Percentiles rank a stretch among this genome's conserved stretches.
Evolutionary conservation across 2,329 filamentous ascomycete genomes (phyloP).

Genomic region (Beauveria scarabaeidicola): DNA sequence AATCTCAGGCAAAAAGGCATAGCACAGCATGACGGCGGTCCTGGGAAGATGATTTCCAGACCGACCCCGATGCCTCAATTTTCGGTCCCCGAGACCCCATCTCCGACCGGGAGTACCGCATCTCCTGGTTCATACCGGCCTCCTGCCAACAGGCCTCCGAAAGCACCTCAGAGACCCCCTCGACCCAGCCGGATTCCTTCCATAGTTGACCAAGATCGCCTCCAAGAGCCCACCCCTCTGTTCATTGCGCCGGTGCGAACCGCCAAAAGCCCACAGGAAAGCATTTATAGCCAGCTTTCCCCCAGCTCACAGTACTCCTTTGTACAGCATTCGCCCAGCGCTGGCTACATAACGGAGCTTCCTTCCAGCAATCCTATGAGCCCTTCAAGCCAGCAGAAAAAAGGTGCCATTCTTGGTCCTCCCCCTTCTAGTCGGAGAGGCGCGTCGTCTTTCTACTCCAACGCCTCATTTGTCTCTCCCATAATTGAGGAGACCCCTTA

Average conservation of each 20-base stretch:
- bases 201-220: constrained; percentile 45
- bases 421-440: constrained; percentile 53
- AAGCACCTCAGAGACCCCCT: constrained; percentile 48
- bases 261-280: constrained; percentile 28
- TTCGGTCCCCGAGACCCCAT: constrained; percentile 38
- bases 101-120: constrained; percentile 22
- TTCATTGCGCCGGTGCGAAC: constrained; percentile 29
- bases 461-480: constrained; percentile 60
- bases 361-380: constrained; percentile 32
- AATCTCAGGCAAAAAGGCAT: constrained; percentile 10
- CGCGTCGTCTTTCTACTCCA: constrained; percentile 57
- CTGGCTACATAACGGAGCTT: constrained; percentile 51
- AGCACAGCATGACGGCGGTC: not conserved
- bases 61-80: constrained; percentile 46
- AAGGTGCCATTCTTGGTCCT: constrained; percentile 48
- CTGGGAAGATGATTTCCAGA: constrained; percentile 41
- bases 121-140: constrained; percentile 39
- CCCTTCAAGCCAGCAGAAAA: constrained; percentile 27
- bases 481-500: constrained; percentile 64
- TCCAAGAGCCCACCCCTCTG: constrained; percentile 47
- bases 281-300: constrained; percentile 11
- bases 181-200: constrained; percentile 53
- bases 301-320: not conserved
- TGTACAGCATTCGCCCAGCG: constrained; percentile 32
- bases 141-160: constrained; percentile 39